Base-by-base conservation (phyloP, 2,329 filamentous ascomycete species). In the Hypoxylon sp. region DNA sequence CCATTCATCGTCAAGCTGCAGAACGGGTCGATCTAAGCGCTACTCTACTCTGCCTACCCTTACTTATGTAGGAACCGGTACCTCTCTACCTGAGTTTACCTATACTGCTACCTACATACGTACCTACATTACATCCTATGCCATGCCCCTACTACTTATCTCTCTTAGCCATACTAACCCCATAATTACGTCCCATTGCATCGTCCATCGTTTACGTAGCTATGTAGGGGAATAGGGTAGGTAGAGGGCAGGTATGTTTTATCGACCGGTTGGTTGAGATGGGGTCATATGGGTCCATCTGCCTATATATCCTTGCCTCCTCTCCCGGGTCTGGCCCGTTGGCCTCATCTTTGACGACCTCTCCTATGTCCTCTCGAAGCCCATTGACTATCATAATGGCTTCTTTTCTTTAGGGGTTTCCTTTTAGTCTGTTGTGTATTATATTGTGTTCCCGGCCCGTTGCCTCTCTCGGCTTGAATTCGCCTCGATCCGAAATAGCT, bases 221-320 rank as follows among this genome's bases (percentile, higher is more conserved):
- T 44, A 74, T 71, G 71, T 72, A 74, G 70, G 71, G 68, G 55
- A 66, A 63, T 68, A 72, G 64, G 27, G 46, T 58, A 37, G 22
- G 37, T 33, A 37, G 53, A 53, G 49, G 22, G 35, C 44, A 63
- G 60, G 50, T 69, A 67, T 60, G 62, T 67, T 61, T 64, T 71
- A 71, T 76, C 72, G 69, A 73, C 68, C 70, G 3, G 70, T 68
- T 73, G 68, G 61, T 62, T 72, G 60, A 66, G 25, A 77, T 75
- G 71, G 70, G 69, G 74, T 79, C 62, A 57, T 75, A 74, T 73
- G 70, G 70, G 65, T 69, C 72, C 72, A 72, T 74, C 75, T 77
- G 77, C 71, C 70, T 85, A 84, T 85, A 85, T 85, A 85, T 84
- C 81, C 79, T 79, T 79, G 79, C 78, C 78, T 80, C 76, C 80